Evolutionary conservation across 2,329 filamentous ascomycete species (phyloP).

Genomic region (Paracoccidioides brasiliensis): DNA sequence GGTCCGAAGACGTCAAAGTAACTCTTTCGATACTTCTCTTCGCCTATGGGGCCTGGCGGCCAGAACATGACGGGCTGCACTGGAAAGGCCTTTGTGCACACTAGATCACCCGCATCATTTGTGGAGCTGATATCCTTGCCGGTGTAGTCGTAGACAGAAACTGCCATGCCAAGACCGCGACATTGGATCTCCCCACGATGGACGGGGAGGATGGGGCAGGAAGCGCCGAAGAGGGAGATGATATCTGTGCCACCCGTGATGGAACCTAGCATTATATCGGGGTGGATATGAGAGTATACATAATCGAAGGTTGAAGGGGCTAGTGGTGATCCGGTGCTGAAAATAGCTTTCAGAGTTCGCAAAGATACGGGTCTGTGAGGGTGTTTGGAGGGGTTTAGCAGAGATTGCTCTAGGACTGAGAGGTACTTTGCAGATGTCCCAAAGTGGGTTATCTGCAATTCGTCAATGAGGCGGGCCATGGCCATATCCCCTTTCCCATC

Average conservation of each 20-base stretch:
- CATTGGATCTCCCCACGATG: slow-evolving; percentile 64
- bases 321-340: slow-evolving; percentile 84
- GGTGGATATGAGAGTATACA: slow-evolving; percentile 71
- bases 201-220: slow-evolving; percentile 63
- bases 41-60: slow-evolving; percentile 49
- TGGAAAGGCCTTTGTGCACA: slow-evolving; percentile 76
- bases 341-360: slow-evolving; percentile 62
- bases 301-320: slow-evolving; percentile 88
- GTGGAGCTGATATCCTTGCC: slow-evolving; percentile 45
- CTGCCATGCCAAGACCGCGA: slow-evolving; percentile 66
- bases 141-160: slow-evolving; percentile 44
- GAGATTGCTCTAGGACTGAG: slow-evolving; percentile 72
- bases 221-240: slow-evolving; percentile 82
- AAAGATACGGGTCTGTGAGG: slow-evolving; percentile 28
- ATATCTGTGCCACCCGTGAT: slow-evolving; percentile 97
- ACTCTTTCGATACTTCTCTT: slow-evolving; percentile 63
- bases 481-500: slow-evolving; percentile 57
- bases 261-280: slow-evolving; percentile 70
- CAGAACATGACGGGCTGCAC: slow-evolving; percentile 88
- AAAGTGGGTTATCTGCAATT: slow-evolving; percentile 77
- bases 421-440: slow-evolving; percentile 92
- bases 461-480: slow-evolving; percentile 68
- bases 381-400: slow-evolving; percentile 46
- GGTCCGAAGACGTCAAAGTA: slow-evolving; percentile 76
- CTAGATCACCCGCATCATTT: slow-evolving; percentile 69